These are phyloP conservation scores for Brassica hybrid DNA, from an alignment of 441 rosid genomes.

Conservation along the genomic window DNA sequence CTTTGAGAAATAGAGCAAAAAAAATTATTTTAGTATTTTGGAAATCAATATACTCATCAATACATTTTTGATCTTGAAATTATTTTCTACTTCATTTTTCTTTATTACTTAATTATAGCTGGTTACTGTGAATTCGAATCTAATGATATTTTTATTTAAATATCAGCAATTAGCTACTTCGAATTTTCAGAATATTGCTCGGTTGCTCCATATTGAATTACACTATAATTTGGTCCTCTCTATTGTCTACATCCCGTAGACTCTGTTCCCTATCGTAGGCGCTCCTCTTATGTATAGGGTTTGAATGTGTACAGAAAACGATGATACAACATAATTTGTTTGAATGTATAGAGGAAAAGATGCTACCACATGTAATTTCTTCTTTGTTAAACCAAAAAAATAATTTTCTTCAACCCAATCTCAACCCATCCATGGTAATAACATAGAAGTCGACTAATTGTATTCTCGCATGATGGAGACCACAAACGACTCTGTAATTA, in stretches of 20 bases:
- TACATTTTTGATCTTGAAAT: not conserved
- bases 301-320: not conserved
- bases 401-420: not conserved
- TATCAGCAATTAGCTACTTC: not conserved
- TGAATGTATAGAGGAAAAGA: not conserved
- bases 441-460: not conserved
- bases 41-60: not conserved
- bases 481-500: no score
- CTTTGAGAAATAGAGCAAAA: no score
- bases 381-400: not conserved
- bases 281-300: not conserved
- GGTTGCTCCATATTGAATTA: not conserved
- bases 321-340: constrained; percentile 14
- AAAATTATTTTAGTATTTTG: no score
- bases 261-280: not conserved
- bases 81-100: not conserved
- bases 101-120: not conserved
- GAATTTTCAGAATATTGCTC: not conserved
- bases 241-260: not conserved
- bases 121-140: not conserved
- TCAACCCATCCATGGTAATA: not conserved
- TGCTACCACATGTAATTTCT: not conserved
- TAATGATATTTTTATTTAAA: not conserved
- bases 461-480: not conserved
- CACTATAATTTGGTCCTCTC: not conserved